These are phyloP conservation scores for Knufia fluminis DNA, from an alignment of 2,329 filamentous ascomycete species.

Conservation along the genomic window DNA sequence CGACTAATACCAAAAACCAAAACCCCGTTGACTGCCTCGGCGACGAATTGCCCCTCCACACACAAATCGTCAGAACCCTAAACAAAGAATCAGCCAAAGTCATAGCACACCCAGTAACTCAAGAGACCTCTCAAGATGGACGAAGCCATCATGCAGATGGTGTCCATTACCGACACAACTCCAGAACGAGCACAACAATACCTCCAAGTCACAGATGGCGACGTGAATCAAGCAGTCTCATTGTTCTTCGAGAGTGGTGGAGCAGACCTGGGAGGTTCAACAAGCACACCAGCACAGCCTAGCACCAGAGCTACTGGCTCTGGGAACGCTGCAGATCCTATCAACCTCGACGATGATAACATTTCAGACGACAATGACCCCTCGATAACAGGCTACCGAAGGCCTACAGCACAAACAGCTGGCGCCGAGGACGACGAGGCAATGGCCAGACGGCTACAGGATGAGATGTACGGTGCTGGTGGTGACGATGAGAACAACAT, in stretches of 20 bases:
- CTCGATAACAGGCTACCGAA: conserved; percentile 27
- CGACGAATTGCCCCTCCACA: neutral
- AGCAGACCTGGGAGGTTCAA: conserved; percentile 44
- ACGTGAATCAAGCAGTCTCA: conserved; percentile 76
- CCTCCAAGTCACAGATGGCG: conserved; percentile 72
- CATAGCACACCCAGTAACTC: neutral
- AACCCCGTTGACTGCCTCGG: neutral
- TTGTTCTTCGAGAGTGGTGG: conserved; percentile 87
- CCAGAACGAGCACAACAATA: conserved; percentile 70
- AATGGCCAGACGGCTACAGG: conserved; percentile 82
- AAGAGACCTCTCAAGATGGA: conserved; percentile 45
- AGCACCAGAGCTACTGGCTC: conserved; percentile 4
- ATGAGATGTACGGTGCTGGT: conserved; percentile 68
- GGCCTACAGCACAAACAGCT: conserved; percentile 30
- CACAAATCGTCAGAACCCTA: neutral
- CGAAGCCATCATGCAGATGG: conserved; percentile 64
- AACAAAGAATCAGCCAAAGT: neutral
- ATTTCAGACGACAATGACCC: conserved; percentile 33
- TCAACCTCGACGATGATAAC: conserved; percentile 61
- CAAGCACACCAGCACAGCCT: conserved; percentile 14
- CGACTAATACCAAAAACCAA: neutral
- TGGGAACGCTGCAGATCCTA: conserved; percentile 25
- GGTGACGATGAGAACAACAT: conserved; percentile 50
- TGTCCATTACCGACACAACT: conserved; percentile 67
- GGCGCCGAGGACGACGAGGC: conserved; percentile 75